These are phyloP conservation scores for Talaromyces borbonicus DNA, from an alignment of 495 filamentous ascomycete genomes.

Conservation along the genomic window DNA sequence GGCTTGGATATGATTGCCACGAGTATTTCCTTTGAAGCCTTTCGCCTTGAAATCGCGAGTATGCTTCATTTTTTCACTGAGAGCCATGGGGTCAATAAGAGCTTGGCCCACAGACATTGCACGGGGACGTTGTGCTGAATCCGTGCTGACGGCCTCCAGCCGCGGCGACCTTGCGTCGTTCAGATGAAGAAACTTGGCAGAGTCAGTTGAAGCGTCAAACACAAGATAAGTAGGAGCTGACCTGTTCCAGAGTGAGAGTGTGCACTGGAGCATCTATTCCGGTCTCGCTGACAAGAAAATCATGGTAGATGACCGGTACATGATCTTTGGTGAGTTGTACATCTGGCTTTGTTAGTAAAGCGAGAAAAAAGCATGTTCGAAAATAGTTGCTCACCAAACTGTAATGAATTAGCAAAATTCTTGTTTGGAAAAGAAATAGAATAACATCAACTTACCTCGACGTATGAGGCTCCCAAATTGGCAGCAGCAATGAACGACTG, in stretches of 20 bases:
- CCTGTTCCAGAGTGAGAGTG: conserved; percentile 80
- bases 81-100: conserved; percentile 44
- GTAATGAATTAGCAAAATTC: not conserved
- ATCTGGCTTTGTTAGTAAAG: conserved; percentile 34
- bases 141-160: conserved; percentile 23
- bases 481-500: conserved; percentile 92
- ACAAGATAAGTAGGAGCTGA: not conserved
- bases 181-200: conserved; percentile 63
- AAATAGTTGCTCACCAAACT: conserved; percentile 7
- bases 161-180: conserved; percentile 45
- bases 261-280: conserved; percentile 97
- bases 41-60: conserved; percentile 87
- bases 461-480: conserved; percentile 83
- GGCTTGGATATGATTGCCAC: conserved; percentile 86
- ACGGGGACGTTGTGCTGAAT: conserved; percentile 26
- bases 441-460: conserved; percentile 50
- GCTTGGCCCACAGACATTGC: conserved; percentile 49
- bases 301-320: conserved; percentile 97
- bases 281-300: conserved; percentile 97
- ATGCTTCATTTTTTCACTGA: conserved; percentile 92
- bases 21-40: conserved; percentile 91
- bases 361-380: not conserved
- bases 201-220: not conserved
- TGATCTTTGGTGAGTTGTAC: conserved; percentile 98
- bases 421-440: no score